These are phyloP conservation scores for Xylaria hypoxylon DNA, from an alignment of 2,329 filamentous ascomycete genomes.

Conservation along the genomic window DNA sequence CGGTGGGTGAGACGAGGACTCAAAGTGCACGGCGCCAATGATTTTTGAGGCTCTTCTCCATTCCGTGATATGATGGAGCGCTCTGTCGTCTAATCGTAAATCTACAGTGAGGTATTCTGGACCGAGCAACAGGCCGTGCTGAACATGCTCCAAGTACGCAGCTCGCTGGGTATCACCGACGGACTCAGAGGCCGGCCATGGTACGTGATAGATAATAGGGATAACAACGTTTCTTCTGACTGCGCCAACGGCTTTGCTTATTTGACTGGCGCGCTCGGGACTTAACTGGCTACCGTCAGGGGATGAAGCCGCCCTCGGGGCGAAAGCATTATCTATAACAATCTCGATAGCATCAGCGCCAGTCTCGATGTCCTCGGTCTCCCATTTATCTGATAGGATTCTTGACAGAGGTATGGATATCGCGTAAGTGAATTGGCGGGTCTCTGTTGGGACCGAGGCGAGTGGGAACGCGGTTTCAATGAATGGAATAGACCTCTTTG, in stretches of 20 bases:
- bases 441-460: slow-evolving; percentile 69
- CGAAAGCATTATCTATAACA: slow-evolving; percentile 55
- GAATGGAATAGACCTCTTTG: slow-evolving; percentile 65
- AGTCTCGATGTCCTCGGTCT: slow-evolving; percentile 74
- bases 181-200: slow-evolving; percentile 48
- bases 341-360: slow-evolving; percentile 76
- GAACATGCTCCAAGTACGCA: slow-evolving; percentile 67
- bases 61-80: slow-evolving; percentile 62
- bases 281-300: slow-evolving; percentile 2
- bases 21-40: slow-evolving; percentile 66
- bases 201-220: slow-evolving; percentile 67
- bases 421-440: slow-evolving; percentile 74
- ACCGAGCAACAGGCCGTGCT: slow-evolving; percentile 70
- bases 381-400: slow-evolving; percentile 63
- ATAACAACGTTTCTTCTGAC: slow-evolving; percentile 72
- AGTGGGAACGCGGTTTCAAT: slow-evolving; percentile 74
- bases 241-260: slow-evolving; percentile 69
- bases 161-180: slow-evolving; percentile 44
- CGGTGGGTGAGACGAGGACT: slow-evolving; percentile 52
- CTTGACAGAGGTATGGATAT: slow-evolving; percentile 70
- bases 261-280: slow-evolving; percentile 58
- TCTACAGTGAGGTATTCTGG: slow-evolving; percentile 74
- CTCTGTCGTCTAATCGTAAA: slow-evolving; percentile 64
- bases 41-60: slow-evolving; percentile 68
- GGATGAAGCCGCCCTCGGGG: neutral